Evolutionary conservation across 179 eudicot genomes (phyloP).

Genomic region (Corrigiola litoralis): DNA sequence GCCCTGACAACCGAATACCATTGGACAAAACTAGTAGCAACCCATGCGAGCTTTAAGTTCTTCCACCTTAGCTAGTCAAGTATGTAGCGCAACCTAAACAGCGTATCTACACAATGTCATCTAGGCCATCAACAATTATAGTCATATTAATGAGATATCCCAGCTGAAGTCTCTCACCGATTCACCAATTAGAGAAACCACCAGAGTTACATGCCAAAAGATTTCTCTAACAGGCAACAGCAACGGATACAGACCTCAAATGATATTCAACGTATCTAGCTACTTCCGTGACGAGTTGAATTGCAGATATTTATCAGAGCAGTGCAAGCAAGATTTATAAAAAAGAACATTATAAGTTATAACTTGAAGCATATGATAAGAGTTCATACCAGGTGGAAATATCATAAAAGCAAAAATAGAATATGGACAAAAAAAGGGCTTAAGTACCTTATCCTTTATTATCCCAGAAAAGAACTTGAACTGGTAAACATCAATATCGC

Average conservation of each 20-base stretch:
- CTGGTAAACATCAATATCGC: constrained; percentile 95
- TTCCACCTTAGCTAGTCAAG: too few species aligned
- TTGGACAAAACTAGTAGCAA: too few species aligned
- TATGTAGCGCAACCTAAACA: too few species aligned
- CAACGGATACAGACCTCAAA: background rate
- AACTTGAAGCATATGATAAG: too few species aligned
- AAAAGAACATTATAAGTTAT: too few species aligned
- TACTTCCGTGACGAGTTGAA: too few species aligned
- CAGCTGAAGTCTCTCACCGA: background rate
- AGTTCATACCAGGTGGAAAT: background rate
- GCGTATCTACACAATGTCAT: too few species aligned
- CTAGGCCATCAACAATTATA: background rate
- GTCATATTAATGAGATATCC: background rate
- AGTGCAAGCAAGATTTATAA: too few species aligned
- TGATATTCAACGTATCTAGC: background rate
- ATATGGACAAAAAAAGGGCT: background rate
- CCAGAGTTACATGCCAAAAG: background rate
- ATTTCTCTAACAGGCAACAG: background rate
- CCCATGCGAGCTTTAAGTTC: too few species aligned
- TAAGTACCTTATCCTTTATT: constrained; percentile 69
- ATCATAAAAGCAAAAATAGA: background rate
- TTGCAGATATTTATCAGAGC: too few species aligned
- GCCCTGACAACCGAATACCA: too few species aligned
- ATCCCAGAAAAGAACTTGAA: constrained; percentile 95
- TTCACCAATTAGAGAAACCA: background rate